A percentile compares a stretch with the other conserved stretches of the same genome.
These are phyloP conservation scores for Diaporthe eres DNA, from an alignment of 2,329 filamentous ascomycete species.

Conservation along the genomic window DNA sequence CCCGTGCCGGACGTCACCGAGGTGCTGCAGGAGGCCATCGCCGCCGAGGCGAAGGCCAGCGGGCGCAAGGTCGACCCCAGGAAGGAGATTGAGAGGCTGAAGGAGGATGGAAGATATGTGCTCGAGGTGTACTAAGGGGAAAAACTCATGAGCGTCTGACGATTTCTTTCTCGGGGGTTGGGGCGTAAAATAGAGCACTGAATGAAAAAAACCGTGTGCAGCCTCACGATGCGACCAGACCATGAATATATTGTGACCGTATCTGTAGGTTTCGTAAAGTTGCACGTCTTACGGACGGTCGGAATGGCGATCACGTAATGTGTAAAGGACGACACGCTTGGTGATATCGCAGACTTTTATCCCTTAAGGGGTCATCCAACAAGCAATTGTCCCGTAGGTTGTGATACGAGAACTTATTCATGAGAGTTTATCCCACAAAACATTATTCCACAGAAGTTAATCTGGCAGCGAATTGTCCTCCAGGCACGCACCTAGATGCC, in stretches of 20 bases:
- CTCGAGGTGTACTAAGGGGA: conserved; percentile 88
- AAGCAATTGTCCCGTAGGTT: too few species aligned
- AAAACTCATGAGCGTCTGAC: neutral
- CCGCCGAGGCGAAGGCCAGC: conserved; percentile 76
- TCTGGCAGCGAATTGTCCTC: too few species aligned
- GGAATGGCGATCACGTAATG: neutral
- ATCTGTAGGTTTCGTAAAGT: neutral
- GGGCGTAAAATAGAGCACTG: neutral
- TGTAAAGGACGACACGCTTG: neutral
- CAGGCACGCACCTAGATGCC: too few species aligned
- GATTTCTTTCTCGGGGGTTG: neutral
- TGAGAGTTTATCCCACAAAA: neutral
- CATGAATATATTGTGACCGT: neutral
- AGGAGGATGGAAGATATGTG: conserved; percentile 95
- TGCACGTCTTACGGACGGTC: neutral
- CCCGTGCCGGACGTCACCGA: conserved; percentile 96
- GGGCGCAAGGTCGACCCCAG: conserved; percentile 86
- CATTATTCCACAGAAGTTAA: neutral
- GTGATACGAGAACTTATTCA: neutral
- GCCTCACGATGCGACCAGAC: neutral
- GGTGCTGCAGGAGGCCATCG: conserved; percentile 93
- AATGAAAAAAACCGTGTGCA: neutral
- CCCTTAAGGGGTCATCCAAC: too few species aligned
- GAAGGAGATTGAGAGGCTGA: conserved; percentile 96
- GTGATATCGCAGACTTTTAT: neutral